Evolutionary conservation across 2,329 filamentous ascomycete genomes (phyloP).

Genomic region (Aspergillus pseudoviridinutans): DNA sequence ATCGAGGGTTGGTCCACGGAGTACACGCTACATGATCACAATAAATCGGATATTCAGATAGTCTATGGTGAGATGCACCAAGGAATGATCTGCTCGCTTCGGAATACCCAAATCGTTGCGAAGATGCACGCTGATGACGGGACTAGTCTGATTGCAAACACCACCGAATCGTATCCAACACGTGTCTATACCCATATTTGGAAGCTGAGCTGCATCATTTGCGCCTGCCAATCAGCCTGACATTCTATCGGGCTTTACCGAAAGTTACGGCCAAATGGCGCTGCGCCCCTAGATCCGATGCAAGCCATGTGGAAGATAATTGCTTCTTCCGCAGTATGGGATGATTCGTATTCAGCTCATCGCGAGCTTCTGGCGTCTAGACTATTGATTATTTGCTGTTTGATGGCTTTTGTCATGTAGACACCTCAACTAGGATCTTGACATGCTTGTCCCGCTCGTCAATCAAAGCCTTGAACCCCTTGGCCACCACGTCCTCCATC

Average conservation of each 20-base stretch:
- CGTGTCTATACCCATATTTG: not conserved
- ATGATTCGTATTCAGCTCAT: not conserved
- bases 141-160: not conserved
- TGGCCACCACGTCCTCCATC: slow-evolving; percentile 54
- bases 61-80: not conserved
- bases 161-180: not conserved
- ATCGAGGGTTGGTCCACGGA: not conserved
- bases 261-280: not conserved
- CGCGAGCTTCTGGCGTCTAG: not conserved
- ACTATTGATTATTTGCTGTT: not conserved
- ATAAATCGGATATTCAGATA: not conserved
- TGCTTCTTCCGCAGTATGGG: not conserved
- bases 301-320: not conserved
- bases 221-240: not conserved
- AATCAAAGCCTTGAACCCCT: slow-evolving; percentile 56
- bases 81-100: not conserved
- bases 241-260: not conserved
- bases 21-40: not conserved
- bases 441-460: slow-evolving; percentile 60
- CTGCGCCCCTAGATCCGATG: not conserved
- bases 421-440: slow-evolving; percentile 54
- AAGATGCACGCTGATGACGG: not conserved
- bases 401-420: slow-evolving; percentile 8
- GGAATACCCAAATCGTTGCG: not conserved
- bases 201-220: not conserved